phyloP scores from a whole-genome alignment of 1,284 basidiomycete genomes.

The Puccinia polysora region DNA sequence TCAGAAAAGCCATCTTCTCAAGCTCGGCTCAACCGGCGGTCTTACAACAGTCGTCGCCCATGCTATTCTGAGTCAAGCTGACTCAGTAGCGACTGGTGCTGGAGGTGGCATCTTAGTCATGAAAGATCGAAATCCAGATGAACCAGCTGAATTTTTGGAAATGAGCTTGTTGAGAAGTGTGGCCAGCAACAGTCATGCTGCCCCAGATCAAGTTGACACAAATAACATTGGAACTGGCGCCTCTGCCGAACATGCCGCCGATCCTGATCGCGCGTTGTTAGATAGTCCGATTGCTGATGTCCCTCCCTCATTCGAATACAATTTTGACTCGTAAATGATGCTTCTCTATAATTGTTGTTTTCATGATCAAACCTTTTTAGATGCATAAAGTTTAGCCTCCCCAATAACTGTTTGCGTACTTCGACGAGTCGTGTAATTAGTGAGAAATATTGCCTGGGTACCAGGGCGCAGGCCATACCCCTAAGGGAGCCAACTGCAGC shows the following conservation, averaged over 20 bases:
- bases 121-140: conserved; percentile 39
- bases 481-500: too few species aligned
- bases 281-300: conserved; percentile 34
- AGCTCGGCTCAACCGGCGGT: background rate
- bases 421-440: too few species aligned
- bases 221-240: background rate
- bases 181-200: background rate
- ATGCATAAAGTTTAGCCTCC: too few species aligned
- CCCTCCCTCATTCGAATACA: conserved; percentile 42
- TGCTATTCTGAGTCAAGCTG: conserved; percentile 28
- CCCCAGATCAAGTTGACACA: background rate
- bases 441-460: too few species aligned
- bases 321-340: conserved; percentile 36
- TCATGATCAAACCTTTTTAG: too few species aligned
- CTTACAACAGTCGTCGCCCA: conserved; percentile 29
- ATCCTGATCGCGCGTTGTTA: conserved; percentile 26
- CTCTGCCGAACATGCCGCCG: background rate
- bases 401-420: too few species aligned
- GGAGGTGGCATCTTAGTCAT: conserved; percentile 41
- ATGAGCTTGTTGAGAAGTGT: conserved; percentile 23
- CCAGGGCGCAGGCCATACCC: too few species aligned
- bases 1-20: conserved; percentile 6
- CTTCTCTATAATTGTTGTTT: too few species aligned
- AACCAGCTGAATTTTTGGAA: conserved; percentile 36
- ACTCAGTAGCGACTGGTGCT: conserved; percentile 39